Conservation (phyloP, 371 early-diverging fungal genomes). For the Mortierella sp. region DNA sequence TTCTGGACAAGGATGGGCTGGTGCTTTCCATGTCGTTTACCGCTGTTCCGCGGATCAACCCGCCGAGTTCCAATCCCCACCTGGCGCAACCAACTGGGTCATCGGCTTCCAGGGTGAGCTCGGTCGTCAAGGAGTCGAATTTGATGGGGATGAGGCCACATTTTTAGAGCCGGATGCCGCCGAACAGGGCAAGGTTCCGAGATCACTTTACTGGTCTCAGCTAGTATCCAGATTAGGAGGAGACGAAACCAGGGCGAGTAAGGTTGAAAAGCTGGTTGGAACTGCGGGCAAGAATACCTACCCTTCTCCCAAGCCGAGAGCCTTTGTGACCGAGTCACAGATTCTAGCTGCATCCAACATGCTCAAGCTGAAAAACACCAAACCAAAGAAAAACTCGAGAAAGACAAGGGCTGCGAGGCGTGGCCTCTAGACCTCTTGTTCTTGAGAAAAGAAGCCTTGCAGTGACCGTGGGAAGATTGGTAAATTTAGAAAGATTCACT, state of each 20-base stretch:
- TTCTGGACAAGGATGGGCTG: conserved; percentile 47
- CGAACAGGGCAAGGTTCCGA: conserved; percentile 4
- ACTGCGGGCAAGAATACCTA: conserved; percentile 25
- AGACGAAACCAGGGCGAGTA: background rate
- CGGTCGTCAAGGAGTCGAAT: background rate
- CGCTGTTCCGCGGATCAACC: conserved; percentile 17
- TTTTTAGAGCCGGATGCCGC: conserved; percentile 12
- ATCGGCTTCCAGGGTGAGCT: conserved; percentile 13
- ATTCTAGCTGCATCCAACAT: background rate
- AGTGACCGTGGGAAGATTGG: too few species aligned
- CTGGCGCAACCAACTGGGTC: conserved; percentile 41
- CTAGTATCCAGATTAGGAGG: conserved; percentile 30
- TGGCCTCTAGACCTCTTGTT: too few species aligned
- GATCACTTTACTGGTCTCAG: conserved; percentile 43
- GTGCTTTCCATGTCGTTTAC: conserved; percentile 39
- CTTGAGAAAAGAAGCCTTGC: too few species aligned
- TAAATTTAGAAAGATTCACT: too few species aligned
- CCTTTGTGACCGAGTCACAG: background rate
- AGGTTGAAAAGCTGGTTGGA: conserved; percentile 16
- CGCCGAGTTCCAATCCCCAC: conserved; percentile 34
- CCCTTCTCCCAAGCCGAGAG: background rate
- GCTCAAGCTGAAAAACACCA: too few species aligned
- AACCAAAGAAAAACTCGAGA: too few species aligned
- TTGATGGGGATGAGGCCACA: conserved; percentile 36
- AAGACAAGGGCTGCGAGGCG: too few species aligned